Conservation (phyloP, 2,329 filamentous ascomycete genomes). For the Phialophora chinensis region DNA sequence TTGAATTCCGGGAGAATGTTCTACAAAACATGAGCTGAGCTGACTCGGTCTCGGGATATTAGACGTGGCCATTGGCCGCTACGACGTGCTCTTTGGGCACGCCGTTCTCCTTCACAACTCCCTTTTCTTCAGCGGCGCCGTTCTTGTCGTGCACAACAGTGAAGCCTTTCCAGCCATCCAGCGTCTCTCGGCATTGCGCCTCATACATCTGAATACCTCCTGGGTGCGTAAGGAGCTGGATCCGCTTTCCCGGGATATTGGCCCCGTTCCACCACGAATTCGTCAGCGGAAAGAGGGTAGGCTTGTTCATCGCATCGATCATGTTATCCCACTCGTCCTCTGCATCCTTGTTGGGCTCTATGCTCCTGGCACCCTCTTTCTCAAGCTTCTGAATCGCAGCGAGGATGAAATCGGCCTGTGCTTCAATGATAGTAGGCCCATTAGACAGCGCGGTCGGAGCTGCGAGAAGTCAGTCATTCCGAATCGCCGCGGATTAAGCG, state of each 20-base stretch:
- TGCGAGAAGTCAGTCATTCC: background rate
- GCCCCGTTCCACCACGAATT: constrained; percentile 64
- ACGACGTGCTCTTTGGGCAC: constrained; percentile 1
- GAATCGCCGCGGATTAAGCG: background rate
- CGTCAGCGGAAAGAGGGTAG: constrained; percentile 57
- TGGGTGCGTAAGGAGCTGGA: constrained; percentile 29
- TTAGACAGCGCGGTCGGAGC: constrained; percentile 40
- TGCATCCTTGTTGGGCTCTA: constrained; percentile 57
- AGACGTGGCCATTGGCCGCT: background rate
- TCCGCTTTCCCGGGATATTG: constrained; percentile 59
- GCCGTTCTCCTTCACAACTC: constrained; percentile 1
- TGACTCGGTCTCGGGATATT: background rate
- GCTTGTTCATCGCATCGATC: constrained; percentile 55
- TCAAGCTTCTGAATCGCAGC: constrained; percentile 59
- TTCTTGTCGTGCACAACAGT: constrained; percentile 26
- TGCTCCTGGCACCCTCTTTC: constrained; percentile 54
- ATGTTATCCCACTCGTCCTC: constrained; percentile 57
- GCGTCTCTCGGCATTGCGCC: constrained; percentile 16
- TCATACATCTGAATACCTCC: constrained; percentile 34
- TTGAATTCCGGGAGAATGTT: background rate
- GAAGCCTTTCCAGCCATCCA: constrained; percentile 36
- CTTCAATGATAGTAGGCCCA: constrained; percentile 59
- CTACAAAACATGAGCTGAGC: background rate
- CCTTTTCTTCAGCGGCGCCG: constrained; percentile 4
- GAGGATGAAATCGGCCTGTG: constrained; percentile 52